Conservation (phyloP, 2,329 filamentous ascomycete genomes). For the Metarhizium brunneum region DNA sequence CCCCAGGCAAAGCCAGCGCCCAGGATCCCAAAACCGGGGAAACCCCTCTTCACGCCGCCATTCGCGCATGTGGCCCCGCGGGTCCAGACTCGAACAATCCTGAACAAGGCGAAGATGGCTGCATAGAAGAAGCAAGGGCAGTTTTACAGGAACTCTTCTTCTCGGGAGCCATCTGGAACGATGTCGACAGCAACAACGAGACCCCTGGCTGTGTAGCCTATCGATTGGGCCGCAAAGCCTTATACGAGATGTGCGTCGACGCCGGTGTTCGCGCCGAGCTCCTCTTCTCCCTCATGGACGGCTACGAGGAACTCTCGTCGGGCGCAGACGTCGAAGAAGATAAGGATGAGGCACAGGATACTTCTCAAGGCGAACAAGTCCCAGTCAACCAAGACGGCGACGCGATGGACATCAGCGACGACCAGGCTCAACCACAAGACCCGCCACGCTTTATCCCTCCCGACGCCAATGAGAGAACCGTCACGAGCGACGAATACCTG, state of each 20-base stretch:
- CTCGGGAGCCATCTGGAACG: constrained; percentile 95
- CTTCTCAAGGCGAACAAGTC: constrained; percentile 16
- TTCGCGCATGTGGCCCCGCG: constrained; percentile 58
- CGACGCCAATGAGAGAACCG: constrained; percentile 30
- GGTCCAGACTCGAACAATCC: constrained; percentile 13
- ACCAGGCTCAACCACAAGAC: constrained; percentile 16
- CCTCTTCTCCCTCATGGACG: constrained; percentile 71
- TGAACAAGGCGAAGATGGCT: constrained; percentile 26
- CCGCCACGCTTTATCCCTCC: constrained; percentile 21
- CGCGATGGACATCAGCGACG: constrained; percentile 18
- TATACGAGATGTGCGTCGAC: constrained; percentile 80
- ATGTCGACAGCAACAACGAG: constrained; percentile 76
- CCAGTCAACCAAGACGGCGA: constrained; percentile 21
- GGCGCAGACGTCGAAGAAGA: constrained; percentile 38
- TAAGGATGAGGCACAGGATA: constrained; percentile 18
- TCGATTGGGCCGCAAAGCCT: constrained; percentile 53
- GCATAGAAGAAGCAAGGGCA: constrained; percentile 52
- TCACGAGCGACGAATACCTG: constrained; percentile 61
- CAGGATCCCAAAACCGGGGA: constrained; percentile 80
- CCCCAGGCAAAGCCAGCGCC: constrained; percentile 56
- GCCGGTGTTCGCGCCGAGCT: constrained; percentile 88
- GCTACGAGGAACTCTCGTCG: constrained; percentile 64
- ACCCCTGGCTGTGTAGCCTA: constrained; percentile 84
- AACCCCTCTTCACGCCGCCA: constrained; percentile 82
- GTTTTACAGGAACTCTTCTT: constrained; percentile 70